A percentile compares a stretch with the other conserved stretches of the same genome.
Conservation (phyloP, 148 eudicot genomes). For the Rhododendron mucronatum region DNA sequence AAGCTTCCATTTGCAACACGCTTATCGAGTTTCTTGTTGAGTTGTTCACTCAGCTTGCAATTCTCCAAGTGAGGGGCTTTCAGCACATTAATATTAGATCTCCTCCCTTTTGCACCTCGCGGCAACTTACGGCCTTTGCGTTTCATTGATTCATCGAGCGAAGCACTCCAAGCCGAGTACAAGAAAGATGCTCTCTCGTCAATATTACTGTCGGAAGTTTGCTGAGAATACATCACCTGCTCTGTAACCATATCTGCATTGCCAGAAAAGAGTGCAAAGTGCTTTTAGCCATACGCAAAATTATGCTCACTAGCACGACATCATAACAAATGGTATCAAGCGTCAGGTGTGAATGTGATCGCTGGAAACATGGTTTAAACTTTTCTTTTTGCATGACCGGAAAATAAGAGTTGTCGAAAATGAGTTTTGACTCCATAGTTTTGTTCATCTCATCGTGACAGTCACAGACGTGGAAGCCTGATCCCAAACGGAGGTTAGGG, state of each 20-base stretch:
- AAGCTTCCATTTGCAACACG: slow-evolving; percentile 40
- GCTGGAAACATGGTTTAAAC: not conserved
- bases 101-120: slow-evolving; percentile 4
- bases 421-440: too few relatives aligned
- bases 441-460: too few relatives aligned
- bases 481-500: too few relatives aligned
- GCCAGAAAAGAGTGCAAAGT: not conserved
- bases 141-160: slow-evolving; percentile 27
- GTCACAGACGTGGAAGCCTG: too few relatives aligned
- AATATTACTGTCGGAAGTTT: not conserved
- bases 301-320: not conserved
- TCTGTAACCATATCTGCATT: slow-evolving; percentile 34
- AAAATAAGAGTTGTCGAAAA: too few relatives aligned
- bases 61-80: slow-evolving; percentile 81
- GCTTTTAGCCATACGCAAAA: not conserved
- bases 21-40: slow-evolving; percentile 56
- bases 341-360: not conserved
- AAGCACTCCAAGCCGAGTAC: slow-evolving; percentile 56
- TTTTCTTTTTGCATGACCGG: not conserved
- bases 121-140: slow-evolving; percentile 8
- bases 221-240: slow-evolving; percentile 16
- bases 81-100: slow-evolving; percentile 34
- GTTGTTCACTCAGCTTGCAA: slow-evolving; percentile 43
- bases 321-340: not conserved
- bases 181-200: slow-evolving; percentile 40